These are phyloP conservation scores for Trichophyton verrucosum DNA, from an alignment of 2,329 filamentous ascomycete genomes.

Conservation along the genomic window DNA sequence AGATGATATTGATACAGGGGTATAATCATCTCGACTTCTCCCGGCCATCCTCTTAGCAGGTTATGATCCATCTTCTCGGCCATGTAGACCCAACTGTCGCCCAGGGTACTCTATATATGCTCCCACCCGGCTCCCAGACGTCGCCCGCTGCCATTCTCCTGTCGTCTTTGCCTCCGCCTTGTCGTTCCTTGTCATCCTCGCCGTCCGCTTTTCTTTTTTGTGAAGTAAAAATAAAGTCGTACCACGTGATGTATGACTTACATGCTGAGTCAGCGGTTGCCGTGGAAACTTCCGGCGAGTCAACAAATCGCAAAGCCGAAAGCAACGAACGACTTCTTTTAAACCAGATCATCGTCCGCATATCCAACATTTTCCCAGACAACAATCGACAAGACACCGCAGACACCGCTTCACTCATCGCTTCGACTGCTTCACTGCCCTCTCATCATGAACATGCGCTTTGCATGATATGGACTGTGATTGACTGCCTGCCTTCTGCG, in stretches of 20 bases:
- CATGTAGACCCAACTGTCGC: background rate
- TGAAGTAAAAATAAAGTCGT: background rate
- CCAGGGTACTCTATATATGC: no score
- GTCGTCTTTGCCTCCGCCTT: no score
- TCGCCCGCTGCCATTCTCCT: no score
- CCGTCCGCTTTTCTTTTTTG: background rate
- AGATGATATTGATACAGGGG: background rate
- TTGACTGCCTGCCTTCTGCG: constrained; percentile 7
- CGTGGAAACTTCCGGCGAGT: constrained; percentile 21
- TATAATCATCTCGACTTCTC: background rate
- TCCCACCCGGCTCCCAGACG: no score
- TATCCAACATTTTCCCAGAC: background rate
- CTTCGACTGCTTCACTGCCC: background rate
- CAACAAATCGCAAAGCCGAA: constrained; percentile 17
- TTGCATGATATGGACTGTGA: constrained; percentile 7
- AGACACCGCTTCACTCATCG: background rate
- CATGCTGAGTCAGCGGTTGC: constrained; percentile 26
- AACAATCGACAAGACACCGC: background rate
- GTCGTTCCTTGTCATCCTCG: background rate
- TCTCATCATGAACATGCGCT: constrained; percentile 6
- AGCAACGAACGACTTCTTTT: background rate
- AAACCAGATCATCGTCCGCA: constrained; percentile 4
- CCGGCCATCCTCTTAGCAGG: background rate
- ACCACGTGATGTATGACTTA: background rate
- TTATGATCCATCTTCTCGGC: background rate